Conservation (phyloP, 768 basidiomycete genomes). For the Suillus weaverae region DNA sequence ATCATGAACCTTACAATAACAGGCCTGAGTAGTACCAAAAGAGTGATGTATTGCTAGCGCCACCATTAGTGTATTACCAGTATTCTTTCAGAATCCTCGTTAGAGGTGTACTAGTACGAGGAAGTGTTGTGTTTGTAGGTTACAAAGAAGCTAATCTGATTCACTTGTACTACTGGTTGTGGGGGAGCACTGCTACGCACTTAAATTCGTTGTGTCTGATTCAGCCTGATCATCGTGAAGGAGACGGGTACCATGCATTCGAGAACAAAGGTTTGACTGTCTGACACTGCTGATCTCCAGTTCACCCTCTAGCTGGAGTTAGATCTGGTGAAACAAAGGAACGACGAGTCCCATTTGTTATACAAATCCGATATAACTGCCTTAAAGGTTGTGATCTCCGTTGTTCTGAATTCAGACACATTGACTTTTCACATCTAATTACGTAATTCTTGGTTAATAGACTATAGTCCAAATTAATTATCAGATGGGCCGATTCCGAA, state of each 20-base stretch:
- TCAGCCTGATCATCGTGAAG: conserved; percentile 2
- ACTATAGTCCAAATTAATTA: too few species aligned
- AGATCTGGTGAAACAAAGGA: not conserved
- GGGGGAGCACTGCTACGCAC: not conserved
- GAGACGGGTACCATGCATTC: not conserved
- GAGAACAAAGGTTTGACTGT: not conserved
- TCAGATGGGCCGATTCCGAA: too few species aligned
- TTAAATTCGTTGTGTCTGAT: not conserved
- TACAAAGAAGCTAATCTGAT: not conserved
- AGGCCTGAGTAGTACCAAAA: not conserved
- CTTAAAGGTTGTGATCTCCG: too few species aligned
- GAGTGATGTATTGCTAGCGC: conserved; percentile 20
- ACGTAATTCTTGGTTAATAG: not conserved
- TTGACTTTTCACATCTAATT: not conserved
- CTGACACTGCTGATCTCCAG: not conserved
- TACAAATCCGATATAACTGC: not conserved
- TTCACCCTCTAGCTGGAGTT: not conserved
- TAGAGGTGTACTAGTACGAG: conserved; percentile 7
- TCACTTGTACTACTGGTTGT: not conserved
- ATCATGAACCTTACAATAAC: not conserved
- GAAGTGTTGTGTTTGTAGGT: not conserved
- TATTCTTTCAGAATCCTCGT: conserved; percentile 3
- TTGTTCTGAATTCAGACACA: too few species aligned
- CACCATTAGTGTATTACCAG: conserved; percentile 13
- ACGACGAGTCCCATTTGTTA: not conserved